Evolutionary conservation across 1,139 yeast species (phyloP).

Genomic region (Yamadazyma friedrichii): DNA sequence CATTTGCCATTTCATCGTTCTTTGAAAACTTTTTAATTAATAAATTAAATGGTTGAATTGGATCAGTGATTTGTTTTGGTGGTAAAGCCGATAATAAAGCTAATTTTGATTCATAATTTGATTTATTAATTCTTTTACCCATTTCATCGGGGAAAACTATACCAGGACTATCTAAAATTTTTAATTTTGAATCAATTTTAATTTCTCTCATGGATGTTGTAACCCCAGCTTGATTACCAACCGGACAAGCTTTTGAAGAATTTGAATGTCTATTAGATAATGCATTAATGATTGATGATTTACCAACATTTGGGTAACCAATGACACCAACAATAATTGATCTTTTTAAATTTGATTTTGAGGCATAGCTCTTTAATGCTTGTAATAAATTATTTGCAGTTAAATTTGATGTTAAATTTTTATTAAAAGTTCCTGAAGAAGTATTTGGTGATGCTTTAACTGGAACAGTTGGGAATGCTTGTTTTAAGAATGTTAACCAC

Average conservation of each 20-base stretch:
- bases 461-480: constrained; percentile 90
- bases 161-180: constrained; percentile 93
- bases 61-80: constrained; percentile 82
- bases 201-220: constrained; percentile 91
- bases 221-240: constrained; percentile 97
- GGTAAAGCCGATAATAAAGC: constrained; percentile 89
- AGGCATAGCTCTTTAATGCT: constrained; percentile 83
- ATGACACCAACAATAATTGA: constrained; percentile 94
- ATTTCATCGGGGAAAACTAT: constrained; percentile 84
- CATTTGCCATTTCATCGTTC: constrained; percentile 71
- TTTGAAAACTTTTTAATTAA: constrained; percentile 73
- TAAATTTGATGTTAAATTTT: constrained; percentile 66
- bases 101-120: constrained; percentile 81
- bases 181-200: constrained; percentile 85
- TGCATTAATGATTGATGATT: constrained; percentile 91
- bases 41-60: constrained; percentile 76
- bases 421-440: constrained; percentile 69
- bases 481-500: constrained; percentile 80
- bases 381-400: constrained; percentile 76
- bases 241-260: constrained; percentile 77
- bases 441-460: constrained; percentile 59
- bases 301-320: constrained; percentile 93
- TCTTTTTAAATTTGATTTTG: constrained; percentile 80
- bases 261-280: constrained; percentile 72
- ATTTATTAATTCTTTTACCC: constrained; percentile 45